A percentile compares a stretch with the other conserved stretches of the same genome.
Evolutionary conservation across 2,329 filamentous ascomycete genomes (phyloP).

Genomic region (Neocatenulostroma microsporum): DNA sequence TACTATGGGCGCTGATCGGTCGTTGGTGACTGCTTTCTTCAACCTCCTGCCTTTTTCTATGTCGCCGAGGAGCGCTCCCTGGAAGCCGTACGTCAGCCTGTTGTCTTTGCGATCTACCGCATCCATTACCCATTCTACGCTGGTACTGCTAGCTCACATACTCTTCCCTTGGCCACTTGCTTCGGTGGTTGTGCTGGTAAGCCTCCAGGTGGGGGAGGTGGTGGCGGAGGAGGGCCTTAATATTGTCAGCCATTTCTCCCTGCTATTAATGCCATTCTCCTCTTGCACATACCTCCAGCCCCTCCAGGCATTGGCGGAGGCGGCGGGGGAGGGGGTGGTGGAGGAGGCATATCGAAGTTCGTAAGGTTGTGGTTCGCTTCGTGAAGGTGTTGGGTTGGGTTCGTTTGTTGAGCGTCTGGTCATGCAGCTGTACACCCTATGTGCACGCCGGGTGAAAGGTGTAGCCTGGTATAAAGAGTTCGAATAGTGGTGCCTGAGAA

Average conservation of each 20-base stretch:
- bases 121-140: no score
- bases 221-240: slow-evolving; percentile 50
- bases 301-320: slow-evolving; percentile 54
- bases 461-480: no score
- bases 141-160: no score
- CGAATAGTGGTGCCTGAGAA: no score
- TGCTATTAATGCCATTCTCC: neutral
- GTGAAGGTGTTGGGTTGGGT: no score
- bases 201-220: slow-evolving; percentile 56
- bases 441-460: no score
- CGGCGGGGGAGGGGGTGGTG: slow-evolving; percentile 61
- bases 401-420: no score
- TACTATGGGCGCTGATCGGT: slow-evolving; percentile 75
- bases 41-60: slow-evolving; percentile 73
- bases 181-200: slow-evolving; percentile 53
- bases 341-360: slow-evolving; percentile 34
- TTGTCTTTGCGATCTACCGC: no score
- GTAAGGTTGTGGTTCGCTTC: no score
- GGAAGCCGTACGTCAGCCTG: slow-evolving; percentile 10
- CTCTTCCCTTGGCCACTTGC: slow-evolving; percentile 51
- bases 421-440: no score
- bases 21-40: slow-evolving; percentile 79
- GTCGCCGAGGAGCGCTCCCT: slow-evolving; percentile 82
- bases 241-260: neutral
- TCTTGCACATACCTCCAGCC: slow-evolving; percentile 38